Evolutionary conservation across 1,284 basidiomycete species (phyloP).

Genomic region (Entoloma clypeatum): DNA sequence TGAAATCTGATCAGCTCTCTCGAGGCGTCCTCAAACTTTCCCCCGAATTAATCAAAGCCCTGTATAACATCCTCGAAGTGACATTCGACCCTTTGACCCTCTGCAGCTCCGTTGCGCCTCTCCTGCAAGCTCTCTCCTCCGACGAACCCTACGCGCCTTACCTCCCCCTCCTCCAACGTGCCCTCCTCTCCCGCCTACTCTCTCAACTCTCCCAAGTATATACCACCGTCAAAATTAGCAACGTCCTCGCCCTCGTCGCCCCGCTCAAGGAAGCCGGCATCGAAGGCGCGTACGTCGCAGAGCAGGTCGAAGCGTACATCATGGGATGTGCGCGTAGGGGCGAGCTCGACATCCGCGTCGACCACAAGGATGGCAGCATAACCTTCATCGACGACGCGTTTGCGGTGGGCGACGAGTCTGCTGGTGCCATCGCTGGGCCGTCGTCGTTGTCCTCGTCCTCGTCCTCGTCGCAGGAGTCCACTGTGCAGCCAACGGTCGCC

Average conservation of each 20-base stretch:
- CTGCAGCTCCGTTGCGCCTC: constrained; percentile 78
- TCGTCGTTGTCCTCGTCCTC: too few relatives aligned
- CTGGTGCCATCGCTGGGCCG: constrained; percentile 15
- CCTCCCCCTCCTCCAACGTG: constrained; percentile 87
- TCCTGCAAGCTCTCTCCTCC: constrained; percentile 65
- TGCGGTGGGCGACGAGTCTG: constrained; percentile 41
- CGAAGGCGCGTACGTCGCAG: constrained; percentile 61
- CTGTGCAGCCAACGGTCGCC: constrained; percentile 66
- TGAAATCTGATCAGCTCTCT: constrained; percentile 49
- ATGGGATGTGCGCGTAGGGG: constrained; percentile 90
- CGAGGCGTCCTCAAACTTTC: constrained; percentile 86
- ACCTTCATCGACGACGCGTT: constrained; percentile 83
- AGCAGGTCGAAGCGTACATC: constrained; percentile 87
- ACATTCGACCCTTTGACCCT: constrained; percentile 95
- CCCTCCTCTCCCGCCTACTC: constrained; percentile 91
- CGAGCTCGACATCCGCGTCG: constrained; percentile 85
- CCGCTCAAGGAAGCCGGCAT: constrained; percentile 60
- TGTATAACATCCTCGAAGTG: constrained; percentile 91
- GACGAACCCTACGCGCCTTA: constrained; percentile 72
- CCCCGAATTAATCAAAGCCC: constrained; percentile 68
- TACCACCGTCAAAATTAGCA: constrained; percentile 79
- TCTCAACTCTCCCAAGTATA: constrained; percentile 95
- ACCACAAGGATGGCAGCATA: constrained; percentile 87
- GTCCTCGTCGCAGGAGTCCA: too few relatives aligned
- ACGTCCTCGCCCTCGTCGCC: constrained; percentile 72